Evolutionary conservation across 495 filamentous ascomycete species (phyloP).

Genomic region (Lasiosphaeria hispida): DNA sequence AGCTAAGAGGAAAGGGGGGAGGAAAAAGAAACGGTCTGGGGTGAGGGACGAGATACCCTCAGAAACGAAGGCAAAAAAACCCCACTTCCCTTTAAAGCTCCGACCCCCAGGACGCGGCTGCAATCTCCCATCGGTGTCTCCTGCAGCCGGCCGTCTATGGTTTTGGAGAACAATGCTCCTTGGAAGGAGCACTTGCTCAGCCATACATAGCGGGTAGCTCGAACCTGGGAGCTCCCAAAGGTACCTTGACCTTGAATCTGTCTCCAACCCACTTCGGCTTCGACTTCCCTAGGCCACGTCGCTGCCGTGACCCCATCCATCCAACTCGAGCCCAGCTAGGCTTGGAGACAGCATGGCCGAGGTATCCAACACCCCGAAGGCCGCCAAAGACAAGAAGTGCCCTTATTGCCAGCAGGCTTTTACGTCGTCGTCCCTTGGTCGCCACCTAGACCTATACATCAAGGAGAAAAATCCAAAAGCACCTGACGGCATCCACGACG

Average conservation of each 20-base stretch:
- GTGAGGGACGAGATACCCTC: slow-evolving; percentile 8
- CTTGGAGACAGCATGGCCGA: slow-evolving; percentile 23
- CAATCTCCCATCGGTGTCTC: neutral
- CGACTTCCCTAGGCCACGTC: neutral
- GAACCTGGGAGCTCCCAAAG: neutral
- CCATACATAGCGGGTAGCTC: slow-evolving; percentile 6
- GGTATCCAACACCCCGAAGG: slow-evolving; percentile 28
- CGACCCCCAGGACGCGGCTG: neutral
- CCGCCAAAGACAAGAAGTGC: slow-evolving; percentile 75
- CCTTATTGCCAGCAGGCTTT: slow-evolving; percentile 82
- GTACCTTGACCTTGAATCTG: slow-evolving; percentile 1
- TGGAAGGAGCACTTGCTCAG: slow-evolving; percentile 17
- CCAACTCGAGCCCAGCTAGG: neutral
- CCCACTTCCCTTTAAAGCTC: slow-evolving; percentile 5
- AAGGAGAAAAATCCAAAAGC: slow-evolving; percentile 81
- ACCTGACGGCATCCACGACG: slow-evolving; percentile 81
- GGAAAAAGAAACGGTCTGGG: slow-evolving; percentile 15
- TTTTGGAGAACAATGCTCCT: slow-evolving; percentile 13
- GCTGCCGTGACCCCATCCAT: neutral
- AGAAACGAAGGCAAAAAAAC: slow-evolving; percentile 6
- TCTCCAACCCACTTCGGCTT: neutral
- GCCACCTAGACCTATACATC: slow-evolving; percentile 87
- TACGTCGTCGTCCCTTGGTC: slow-evolving; percentile 88
- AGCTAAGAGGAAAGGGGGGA: slow-evolving; percentile 14
- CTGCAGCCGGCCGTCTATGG: slow-evolving; percentile 12